Evolutionary conservation across 495 filamentous ascomycete species (phyloP), one percentile per base, ranked within the genome.

Genomic region (Aspergillus affinis): DNA sequence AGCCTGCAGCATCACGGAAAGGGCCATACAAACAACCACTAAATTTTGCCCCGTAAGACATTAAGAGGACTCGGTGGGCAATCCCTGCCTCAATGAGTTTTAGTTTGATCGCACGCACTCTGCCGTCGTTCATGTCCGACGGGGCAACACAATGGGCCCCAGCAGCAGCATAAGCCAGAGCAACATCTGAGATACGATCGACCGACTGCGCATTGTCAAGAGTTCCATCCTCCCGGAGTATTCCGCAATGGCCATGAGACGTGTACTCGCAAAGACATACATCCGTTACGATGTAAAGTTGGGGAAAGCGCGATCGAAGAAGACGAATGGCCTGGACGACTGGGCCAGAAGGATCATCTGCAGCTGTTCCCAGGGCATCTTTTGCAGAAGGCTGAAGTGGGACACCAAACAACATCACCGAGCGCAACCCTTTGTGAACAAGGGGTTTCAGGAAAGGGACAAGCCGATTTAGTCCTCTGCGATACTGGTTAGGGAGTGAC

Each of bases 211-310:
- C 82, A 71, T 98, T 98, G 82, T 98, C 96, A 29, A 98, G 83
- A 58, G 84, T 88, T 46, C 91, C 92, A 71, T 98, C 94, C 63
- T 96, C 90, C 48, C 90, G 83, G 23, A 98, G 81, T 62, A 98
- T 96, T 48, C 95, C 94, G 71, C 94, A 98, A 77, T 98, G 94
- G 48, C 94, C 94, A 69, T 98, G 94, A n/a, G 90, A 93, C 7
- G 94, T 98, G 75, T 98, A 98, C 74, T 98, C 94, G 81, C 94
- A 98, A 4, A 98, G 87, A 71, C 94, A 98, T 51, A 98, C 94
- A 74, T 98, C 94, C 41, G 88, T 84, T 53, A 88, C 86, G 64
- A 98, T 88, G 73, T 94, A 98, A 50, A 98, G 83, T 44, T 88
- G 82, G 7, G 95, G 94, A 72, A 97, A 97, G 20, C 83, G 75